Base-by-base conservation (phyloP, 805 yeast species). In the Cyberlindnera misumaiensis region DNA sequence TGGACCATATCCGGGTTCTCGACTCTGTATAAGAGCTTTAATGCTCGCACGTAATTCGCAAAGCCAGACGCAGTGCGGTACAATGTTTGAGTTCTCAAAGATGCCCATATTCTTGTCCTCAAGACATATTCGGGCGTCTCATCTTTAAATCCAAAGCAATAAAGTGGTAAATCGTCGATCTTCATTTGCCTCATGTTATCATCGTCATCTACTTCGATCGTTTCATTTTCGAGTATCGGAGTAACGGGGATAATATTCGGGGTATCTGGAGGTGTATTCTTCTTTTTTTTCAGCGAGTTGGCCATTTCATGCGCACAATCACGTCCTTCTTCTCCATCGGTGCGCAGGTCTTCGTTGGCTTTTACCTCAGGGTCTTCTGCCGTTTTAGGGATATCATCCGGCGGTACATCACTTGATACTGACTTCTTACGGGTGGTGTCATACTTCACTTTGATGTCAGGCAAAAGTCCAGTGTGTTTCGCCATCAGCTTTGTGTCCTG, bases 41-140 rank as follows among this genome's bases (percentile, higher is more conserved):
- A 70, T 0, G 96, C 96, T 28, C 71, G 70, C 11, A 73, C 65
- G 54, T 87, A 87, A 55, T 86, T 86, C 75, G 75, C 75, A 53
- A 88, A 86, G 0, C 96, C 96, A 0, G 89, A 75, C 3, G 85
- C 68, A 0, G 96, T 87, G 29, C 96, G 65, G 53, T 80, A 88
- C 38, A 87, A 64, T 0, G 96, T 87, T 54, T 87, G 96, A 2
- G 85, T 75, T 51, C 95, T 68, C 38, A 83, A 61, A 0, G 95
- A 84, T 0, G 95, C 84, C 96, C 96, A 87, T 2, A 86, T 70
- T 52, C 95, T 68, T 0, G 95, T 86, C 56, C 94, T 64, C 45
- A 82, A 55, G 3, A 76, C 70, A 47, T 72, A 75, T 39, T 77
- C 79, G 0, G 83, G 79, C 3, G 75, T 68, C 2, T 87, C 72